Evolutionary conservation across 169 alveolate species (phyloP).

Genomic region (Cryptosporidium viatorum): DNA sequence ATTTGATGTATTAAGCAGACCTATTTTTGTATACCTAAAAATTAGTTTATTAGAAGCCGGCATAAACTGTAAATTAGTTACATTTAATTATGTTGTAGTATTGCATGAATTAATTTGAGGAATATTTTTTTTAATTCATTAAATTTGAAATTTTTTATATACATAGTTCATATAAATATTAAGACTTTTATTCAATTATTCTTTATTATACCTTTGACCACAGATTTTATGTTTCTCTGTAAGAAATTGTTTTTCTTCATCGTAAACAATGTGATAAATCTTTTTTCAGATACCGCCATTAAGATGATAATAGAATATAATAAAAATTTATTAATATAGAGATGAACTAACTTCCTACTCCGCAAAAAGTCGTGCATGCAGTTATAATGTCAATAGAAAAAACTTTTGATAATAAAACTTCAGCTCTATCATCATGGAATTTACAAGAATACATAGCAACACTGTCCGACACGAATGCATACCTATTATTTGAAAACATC

Average conservation of each 20-base stretch:
- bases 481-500: slow-evolving; percentile 12
- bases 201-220: too few species aligned
- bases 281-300: background rate
- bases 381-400: background rate
- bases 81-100: too few species aligned
- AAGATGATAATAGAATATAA: background rate
- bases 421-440: slow-evolving; percentile 58
- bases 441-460: slow-evolving; percentile 66
- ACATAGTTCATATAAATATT: background rate
- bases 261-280: too few species aligned
- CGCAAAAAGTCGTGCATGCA: too few species aligned
- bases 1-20: background rate
- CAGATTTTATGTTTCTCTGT: background rate
- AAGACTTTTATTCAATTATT: too few species aligned
- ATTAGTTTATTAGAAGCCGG: too few species aligned
- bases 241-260: background rate
- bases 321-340: too few species aligned
- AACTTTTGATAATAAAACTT: background rate
- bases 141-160: too few species aligned
- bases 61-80: too few species aligned
- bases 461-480: slow-evolving; percentile 7
- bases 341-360: background rate
- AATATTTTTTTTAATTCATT: too few species aligned
- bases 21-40: too few species aligned
- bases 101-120: background rate